Percentiles rank a stretch among this genome's conserved stretches.
These are phyloP conservation scores for Poteriospumella lacustris DNA, from an alignment of 108 stramenopile genomes.

Conservation along the genomic window DNA sequence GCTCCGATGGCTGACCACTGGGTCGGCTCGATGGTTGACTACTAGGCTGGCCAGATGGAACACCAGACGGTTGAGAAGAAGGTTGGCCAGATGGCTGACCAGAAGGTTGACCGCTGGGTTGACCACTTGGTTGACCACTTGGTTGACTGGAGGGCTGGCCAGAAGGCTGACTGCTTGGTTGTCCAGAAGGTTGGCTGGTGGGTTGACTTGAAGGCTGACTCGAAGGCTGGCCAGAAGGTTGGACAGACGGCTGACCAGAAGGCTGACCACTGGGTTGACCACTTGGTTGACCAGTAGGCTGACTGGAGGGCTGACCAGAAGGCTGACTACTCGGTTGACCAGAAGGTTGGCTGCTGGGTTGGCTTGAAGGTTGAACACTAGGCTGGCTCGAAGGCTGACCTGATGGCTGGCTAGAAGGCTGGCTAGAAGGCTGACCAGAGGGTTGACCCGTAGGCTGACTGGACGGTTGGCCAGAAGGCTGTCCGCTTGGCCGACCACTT, in stretches of 20 bases:
- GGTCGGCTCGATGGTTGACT: not conserved
- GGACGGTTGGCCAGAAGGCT: too few relatives aligned
- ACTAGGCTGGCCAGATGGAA: not conserved
- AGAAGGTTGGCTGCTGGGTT: not conserved
- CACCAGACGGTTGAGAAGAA: not conserved
- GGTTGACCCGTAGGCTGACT: too few relatives aligned
- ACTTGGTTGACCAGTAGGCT: not conserved
- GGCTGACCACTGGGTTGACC: not conserved
- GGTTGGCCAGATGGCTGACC: not conserved
- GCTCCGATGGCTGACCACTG: too few relatives aligned
- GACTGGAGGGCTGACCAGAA: not conserved
- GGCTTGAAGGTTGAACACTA: not conserved
- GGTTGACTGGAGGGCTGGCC: not conserved
- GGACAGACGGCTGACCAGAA: not conserved
- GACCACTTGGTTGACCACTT: not conserved
- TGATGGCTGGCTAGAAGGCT: not conserved
- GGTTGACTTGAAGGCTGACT: not conserved
- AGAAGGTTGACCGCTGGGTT: not conserved
- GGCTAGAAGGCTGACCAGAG: not conserved
- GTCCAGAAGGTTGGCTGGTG: not conserved
- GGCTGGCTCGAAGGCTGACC: not conserved
- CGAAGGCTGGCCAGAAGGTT: not conserved
- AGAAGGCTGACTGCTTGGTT: not conserved
- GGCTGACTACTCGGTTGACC: not conserved
- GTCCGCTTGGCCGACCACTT: too few relatives aligned